Base-by-base conservation (phyloP, 768 basidiomycete genomes). In the Neoboletus subvelutipes region DNA sequence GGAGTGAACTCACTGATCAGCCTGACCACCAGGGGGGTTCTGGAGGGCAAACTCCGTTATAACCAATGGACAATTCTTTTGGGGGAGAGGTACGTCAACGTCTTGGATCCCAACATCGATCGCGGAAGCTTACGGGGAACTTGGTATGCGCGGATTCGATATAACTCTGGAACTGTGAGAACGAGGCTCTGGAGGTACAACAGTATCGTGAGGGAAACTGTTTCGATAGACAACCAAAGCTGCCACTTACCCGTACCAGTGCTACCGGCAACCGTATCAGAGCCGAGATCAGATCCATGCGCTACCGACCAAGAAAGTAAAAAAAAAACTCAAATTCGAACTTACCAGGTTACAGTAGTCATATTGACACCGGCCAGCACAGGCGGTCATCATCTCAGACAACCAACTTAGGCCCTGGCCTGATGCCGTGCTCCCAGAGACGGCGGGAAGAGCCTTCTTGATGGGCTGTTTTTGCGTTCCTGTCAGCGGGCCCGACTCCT, bases 371-470 rank as follows among this genome's bases (percentile, higher is more conserved):
- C 53, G 26, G 15, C 71, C 71, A 24, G 57, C 65, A 55, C 75
- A 76, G 18, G 75, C 73, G 18, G 20, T 45, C 50, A 76, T 69
- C 64, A 77, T 70, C 41, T 73, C 42, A 24, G 66, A 61, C 28
- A 76, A 28, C 76, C 75, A 76, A 31, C 61, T 65, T 22, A 76
- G 51, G 10, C 75, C 75, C 49, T 74, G 36, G 1, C 73, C 73
- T 31, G 72, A 12, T 1, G 45, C 36, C 9, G 54, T 52, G 28
- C 73, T 74, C 18, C 73, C 70, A 7, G 73, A 70, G 11, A 76
- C 67, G 0, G 75, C 68, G 12, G 75, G 75, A 28, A 76, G 71
- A 3, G 73, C 75, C 52, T 71, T 76, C 63, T 73, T 73, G 37
- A 73, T 68, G 1, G 67, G 24, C 75, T 75, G 45, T 36, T 41